Percentiles rank a stretch among this genome's conserved stretches.
Conservation (phyloP, 1,284 basidiomycete species). For the Porogramme epimiltina region DNA sequence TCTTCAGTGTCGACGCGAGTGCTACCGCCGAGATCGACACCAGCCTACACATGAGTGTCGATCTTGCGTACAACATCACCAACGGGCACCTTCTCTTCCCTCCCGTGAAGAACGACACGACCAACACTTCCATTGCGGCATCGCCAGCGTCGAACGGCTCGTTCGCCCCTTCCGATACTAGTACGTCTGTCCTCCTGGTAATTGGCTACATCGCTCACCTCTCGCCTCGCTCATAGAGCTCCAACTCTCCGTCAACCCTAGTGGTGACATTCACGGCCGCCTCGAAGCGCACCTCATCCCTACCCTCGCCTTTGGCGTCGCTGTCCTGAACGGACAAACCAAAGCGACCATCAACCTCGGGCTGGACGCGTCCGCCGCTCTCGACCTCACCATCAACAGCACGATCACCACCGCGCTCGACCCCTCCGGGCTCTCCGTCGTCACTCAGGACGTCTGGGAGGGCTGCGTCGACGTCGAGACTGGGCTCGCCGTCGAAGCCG, state of each 20-base stretch:
- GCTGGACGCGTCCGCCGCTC: conserved; percentile 43
- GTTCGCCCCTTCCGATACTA: conserved; percentile 32
- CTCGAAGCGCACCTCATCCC: conserved; percentile 31
- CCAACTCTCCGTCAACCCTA: conserved; percentile 41
- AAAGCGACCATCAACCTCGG: conserved; percentile 39
- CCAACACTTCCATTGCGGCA: no score
- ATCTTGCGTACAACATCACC: conserved; percentile 31
- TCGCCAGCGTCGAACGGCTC: conserved; percentile 4
- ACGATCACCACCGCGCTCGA: conserved; percentile 4
- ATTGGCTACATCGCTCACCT: background rate
- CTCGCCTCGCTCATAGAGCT: conserved; percentile 33
- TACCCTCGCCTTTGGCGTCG: conserved; percentile 34
- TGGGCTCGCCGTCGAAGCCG: background rate
- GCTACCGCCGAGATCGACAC: conserved; percentile 34
- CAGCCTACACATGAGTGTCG: conserved; percentile 40
- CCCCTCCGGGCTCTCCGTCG: background rate
- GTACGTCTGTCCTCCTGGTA: conserved; percentile 36
- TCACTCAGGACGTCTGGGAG: background rate
- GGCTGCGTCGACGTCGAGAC: background rate
- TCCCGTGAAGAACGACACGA: conserved; percentile 9
- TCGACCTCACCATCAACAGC: conserved; percentile 27
- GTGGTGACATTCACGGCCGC: conserved; percentile 41
- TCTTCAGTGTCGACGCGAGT: conserved; percentile 32
- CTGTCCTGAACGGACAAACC: conserved; percentile 31
- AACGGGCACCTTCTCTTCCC: conserved; percentile 46